Conservation (phyloP, 345 rosid genomes). For the Hibiscus syriacus region DNA sequence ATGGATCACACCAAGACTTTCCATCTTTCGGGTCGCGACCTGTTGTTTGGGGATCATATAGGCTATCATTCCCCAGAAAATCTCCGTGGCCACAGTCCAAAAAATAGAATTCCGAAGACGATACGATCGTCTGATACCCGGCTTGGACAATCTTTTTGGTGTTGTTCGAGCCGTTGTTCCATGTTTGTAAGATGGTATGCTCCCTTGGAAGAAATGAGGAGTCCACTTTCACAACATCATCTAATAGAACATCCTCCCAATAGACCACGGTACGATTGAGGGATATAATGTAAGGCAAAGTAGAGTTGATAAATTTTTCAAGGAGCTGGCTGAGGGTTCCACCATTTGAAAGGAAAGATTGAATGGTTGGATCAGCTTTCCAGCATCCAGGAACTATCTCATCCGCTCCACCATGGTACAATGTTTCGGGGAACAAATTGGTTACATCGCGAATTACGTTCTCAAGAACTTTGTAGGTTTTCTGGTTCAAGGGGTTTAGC, state of each 20-base stretch:
- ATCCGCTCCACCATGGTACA: conserved; percentile 73
- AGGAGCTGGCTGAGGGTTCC: conserved; percentile 68
- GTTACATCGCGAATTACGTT: conserved; percentile 45
- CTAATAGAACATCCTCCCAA: conserved; percentile 79
- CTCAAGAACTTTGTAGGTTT: conserved; percentile 60
- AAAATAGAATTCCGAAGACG: conserved; percentile 83
- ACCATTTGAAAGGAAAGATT: conserved; percentile 43
- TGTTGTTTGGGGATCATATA: conserved; percentile 37
- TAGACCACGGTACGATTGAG: conserved; percentile 63
- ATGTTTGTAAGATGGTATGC: conserved; percentile 68
- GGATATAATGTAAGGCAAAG: conserved; percentile 55
- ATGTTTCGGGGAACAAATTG: conserved; percentile 58
- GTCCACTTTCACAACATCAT: conserved; percentile 37
- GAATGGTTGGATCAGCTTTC: conserved; percentile 61
- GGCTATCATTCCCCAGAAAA: conserved; percentile 69
- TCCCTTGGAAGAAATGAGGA: conserved; percentile 45
- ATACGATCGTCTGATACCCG: conserved; percentile 72
- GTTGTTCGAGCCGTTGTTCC: conserved; percentile 68
- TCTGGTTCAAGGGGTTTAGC: conserved; percentile 66
- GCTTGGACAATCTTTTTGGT: conserved; percentile 57
- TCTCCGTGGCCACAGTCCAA: conserved; percentile 79
- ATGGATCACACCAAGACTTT: conserved; percentile 85
- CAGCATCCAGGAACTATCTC: conserved; percentile 77
- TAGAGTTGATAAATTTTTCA: conserved; percentile 47
- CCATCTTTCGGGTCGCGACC: conserved; percentile 19